phyloP scores from a whole-genome alignment of 495 filamentous ascomycete genomes.

The Talaromyces proteolyticus region DNA sequence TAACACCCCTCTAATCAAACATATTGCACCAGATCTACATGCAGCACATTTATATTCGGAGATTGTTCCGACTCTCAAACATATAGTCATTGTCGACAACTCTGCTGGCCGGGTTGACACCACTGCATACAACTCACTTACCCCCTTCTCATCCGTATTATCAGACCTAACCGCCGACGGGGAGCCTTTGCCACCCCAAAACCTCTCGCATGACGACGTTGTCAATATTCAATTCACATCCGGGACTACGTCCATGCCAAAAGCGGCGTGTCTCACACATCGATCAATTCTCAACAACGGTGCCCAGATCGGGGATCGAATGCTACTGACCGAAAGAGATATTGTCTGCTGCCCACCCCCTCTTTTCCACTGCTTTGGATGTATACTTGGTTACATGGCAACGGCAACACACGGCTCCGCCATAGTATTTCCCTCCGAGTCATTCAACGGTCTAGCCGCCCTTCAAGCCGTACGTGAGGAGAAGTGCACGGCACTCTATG shows the following conservation, averaged over 20 bases:
- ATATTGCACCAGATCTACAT: slow-evolving; percentile 56
- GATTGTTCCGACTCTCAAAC: slow-evolving; percentile 60
- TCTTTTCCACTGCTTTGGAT: slow-evolving; percentile 91
- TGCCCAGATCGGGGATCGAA: slow-evolving; percentile 70
- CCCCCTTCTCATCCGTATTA: slow-evolving; percentile 41
- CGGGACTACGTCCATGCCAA: slow-evolving; percentile 83
- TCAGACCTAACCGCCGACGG: slow-evolving; percentile 47
- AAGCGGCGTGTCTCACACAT: slow-evolving; percentile 88
- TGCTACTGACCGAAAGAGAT: slow-evolving; percentile 69
- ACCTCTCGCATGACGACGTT: slow-evolving; percentile 61
- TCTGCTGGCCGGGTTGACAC: slow-evolving; percentile 52
- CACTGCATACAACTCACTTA: slow-evolving; percentile 38
- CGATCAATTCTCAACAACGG: slow-evolving; percentile 87
- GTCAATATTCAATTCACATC: slow-evolving; percentile 98
- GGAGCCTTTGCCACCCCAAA: slow-evolving; percentile 25
- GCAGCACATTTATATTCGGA: slow-evolving; percentile 52
- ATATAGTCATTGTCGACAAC: slow-evolving; percentile 79
- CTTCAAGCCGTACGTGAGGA: slow-evolving; percentile 69
- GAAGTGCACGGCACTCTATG: slow-evolving; percentile 78
- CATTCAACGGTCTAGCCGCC: slow-evolving; percentile 74
- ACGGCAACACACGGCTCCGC: slow-evolving; percentile 79
- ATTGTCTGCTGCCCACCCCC: slow-evolving; percentile 83
- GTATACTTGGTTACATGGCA: slow-evolving; percentile 89
- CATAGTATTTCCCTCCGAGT: slow-evolving; percentile 82
- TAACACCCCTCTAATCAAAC: slow-evolving; percentile 64